Base-by-base conservation (phyloP, 2,329 filamentous ascomycete genomes). In the Fusarium aywerte region DNA sequence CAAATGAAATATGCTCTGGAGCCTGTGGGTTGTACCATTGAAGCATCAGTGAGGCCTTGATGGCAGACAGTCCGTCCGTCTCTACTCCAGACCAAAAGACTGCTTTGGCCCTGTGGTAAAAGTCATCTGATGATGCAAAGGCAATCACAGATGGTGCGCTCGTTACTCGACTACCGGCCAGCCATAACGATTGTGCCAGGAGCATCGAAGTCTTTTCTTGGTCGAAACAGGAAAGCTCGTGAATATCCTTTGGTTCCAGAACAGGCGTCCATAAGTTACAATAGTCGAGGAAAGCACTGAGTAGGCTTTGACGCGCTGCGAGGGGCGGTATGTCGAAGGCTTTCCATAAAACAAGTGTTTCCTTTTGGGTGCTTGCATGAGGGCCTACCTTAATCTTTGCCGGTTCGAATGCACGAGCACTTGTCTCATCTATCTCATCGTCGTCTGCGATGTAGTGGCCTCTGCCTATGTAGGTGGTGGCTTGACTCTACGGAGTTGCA, bases 11-110 rank as follows among this genome's bases (percentile, higher is more conserved):
- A 16, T 53, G 50, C 23, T 53, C 50, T 12, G 50, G 50, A 13
- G 39, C 50, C 13, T 44, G 40, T 10, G 50, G 50, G 4, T 44
- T 45, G 10, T 45, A 53, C 50, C 50, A 53, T n/a, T 53, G 50
- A 3, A 53, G 39, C 39, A 53, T 33, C n/a, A 53, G 1, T 7
- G 50, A 44, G 3, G 50, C 31, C 5, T 45, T 53, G 29, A 53
- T 45, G 13, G 50, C 40, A 13, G 39, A 44, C 3, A 53, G 13
- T 3, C 39, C 29, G 3, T 45, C 31, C 4, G 39, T 25, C 39
- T 53, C 42, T 2, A 21, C 27, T 5, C 50, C 50, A 53, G 40
- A 53, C 39, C 40, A 53, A 7, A 53, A 53, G 7, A 44, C 39
- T 25, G 50, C 39, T 45, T 53, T 53, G 3, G 50, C 50, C 4